Base-by-base conservation (phyloP, 805 yeast species). In the Candida wancherniae region DNA sequence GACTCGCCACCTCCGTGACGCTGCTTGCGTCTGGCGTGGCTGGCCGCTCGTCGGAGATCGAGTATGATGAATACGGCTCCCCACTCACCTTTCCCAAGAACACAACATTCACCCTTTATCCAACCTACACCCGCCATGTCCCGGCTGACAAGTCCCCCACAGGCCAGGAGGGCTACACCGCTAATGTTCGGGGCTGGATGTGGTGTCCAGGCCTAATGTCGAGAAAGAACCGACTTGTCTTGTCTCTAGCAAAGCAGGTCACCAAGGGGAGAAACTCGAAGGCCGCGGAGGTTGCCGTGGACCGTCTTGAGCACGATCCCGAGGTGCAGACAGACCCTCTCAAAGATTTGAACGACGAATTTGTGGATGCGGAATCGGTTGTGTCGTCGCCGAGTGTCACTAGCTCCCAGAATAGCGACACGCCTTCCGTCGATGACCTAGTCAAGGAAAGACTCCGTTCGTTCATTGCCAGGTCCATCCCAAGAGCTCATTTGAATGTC, bases 131-230 rank as follows among this genome's bases (percentile, higher is more conserved):
- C 2, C 44, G 63, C 8, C 31, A 39, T n/a, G 37, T 31, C 6
- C 36, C 45, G 19, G 53, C 45, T 6, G 25, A 22, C 3, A 37
- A 36, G 5, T 39, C 44, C 2, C 38, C 37, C 3, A 13, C 36
- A 13, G 37, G 30, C 19, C 15, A 22, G 9, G 31, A 16, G 69
- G 51, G 65, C 77, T 65, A 62, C 30, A 75, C 63, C 40, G 71
- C 71, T 22, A 75, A 76, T 20, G 74, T 88, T 3, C 68, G 84
- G 25, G 95, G 96, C 5, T 75, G 83, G 71, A 59, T 82, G 16
- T 67, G 75, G 8, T 67, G 83, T 24, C 85, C 87, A 0, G 94
- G 94, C 1, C 62, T 71, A 6, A 71, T 77, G 66, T 71, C 73
- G 18, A 64, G 94, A 24, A 85, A 81, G 48, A 85, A 86, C 54